Conservation (phyloP, 495 filamentous ascomycete species). For the Penicillium soppii region DNA sequence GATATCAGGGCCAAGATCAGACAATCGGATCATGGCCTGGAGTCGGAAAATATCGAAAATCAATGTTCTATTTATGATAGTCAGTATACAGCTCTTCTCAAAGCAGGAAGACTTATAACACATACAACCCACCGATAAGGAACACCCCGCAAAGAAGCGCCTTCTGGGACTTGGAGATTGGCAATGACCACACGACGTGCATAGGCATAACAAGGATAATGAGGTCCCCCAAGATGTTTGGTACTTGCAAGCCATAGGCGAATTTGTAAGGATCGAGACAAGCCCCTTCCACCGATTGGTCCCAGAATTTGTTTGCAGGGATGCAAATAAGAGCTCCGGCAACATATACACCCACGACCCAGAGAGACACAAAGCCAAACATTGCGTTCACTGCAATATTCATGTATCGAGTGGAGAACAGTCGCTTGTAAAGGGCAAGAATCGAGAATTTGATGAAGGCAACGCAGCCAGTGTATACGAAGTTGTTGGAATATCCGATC, state of each 20-base stretch:
- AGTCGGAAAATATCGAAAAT: conserved; percentile 22
- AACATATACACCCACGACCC: conserved; percentile 28
- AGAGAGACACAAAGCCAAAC: conserved; percentile 27
- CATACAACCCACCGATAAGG: conserved; percentile 38
- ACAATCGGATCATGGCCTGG: conserved; percentile 19
- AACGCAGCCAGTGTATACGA: conserved; percentile 30
- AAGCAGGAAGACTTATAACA: background rate
- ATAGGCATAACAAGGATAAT: conserved; percentile 49
- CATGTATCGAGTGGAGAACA: conserved; percentile 34
- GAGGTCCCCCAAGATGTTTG: conserved; percentile 42
- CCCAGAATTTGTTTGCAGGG: conserved; percentile 34
- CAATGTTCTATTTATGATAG: conserved; percentile 12
- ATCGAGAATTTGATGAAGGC: conserved; percentile 45
- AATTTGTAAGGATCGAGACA: conserved; percentile 32
- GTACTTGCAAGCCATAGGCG: conserved; percentile 36
- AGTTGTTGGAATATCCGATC: conserved; percentile 30
- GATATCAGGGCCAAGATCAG: conserved; percentile 20
- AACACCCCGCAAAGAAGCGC: conserved; percentile 40
- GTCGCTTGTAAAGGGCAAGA: conserved; percentile 38
- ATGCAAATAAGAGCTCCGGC: conserved; percentile 32
- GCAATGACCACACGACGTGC: conserved; percentile 40
- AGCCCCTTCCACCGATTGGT: conserved; percentile 19
- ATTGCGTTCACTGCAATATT: conserved; percentile 25
- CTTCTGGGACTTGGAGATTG: conserved; percentile 37
- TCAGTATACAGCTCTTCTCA: background rate